A percentile compares a stretch with the other conserved stretches of the same genome.
phyloP scores from a whole-genome alignment of 2,329 filamentous ascomycete genomes.

The Penicillium sp. region DNA sequence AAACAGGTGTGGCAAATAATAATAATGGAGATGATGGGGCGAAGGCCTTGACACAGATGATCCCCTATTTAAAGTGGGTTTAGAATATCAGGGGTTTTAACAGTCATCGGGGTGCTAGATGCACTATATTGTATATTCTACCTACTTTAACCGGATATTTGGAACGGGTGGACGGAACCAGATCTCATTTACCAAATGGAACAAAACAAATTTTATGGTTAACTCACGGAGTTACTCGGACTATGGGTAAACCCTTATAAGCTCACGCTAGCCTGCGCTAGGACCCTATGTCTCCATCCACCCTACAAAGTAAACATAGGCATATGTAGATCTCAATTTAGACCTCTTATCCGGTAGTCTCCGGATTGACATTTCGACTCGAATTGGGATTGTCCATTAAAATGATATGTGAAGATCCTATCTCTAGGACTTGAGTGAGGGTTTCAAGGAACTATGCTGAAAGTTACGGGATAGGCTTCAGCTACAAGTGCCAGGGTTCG shows the following conservation, averaged over 20 bases:
- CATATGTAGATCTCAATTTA: not conserved
- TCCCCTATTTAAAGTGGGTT: not conserved
- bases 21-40: not conserved
- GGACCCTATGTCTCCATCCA: not conserved
- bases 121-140: too few relatives aligned
- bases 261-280: not conserved
- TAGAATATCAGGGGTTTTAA: not conserved
- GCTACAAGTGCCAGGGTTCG: not conserved
- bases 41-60: not conserved
- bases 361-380: not conserved
- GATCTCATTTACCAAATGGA: not conserved
- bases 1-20: not conserved
- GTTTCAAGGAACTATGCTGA: not conserved
- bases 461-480: not conserved
- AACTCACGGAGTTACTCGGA: constrained; percentile 1
- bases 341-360: not conserved
- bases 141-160: too few relatives aligned
- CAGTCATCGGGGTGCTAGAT: not conserved
- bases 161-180: too few relatives aligned
- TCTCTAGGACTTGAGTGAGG: not conserved
- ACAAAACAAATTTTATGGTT: constrained; percentile 2
- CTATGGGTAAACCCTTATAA: not conserved
- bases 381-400: not conserved
- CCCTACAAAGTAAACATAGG: constrained; percentile 6
- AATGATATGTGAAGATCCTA: not conserved